Evolutionary conservation across 345 rosid species (phyloP).

Genomic region (Acer saccharum): DNA sequence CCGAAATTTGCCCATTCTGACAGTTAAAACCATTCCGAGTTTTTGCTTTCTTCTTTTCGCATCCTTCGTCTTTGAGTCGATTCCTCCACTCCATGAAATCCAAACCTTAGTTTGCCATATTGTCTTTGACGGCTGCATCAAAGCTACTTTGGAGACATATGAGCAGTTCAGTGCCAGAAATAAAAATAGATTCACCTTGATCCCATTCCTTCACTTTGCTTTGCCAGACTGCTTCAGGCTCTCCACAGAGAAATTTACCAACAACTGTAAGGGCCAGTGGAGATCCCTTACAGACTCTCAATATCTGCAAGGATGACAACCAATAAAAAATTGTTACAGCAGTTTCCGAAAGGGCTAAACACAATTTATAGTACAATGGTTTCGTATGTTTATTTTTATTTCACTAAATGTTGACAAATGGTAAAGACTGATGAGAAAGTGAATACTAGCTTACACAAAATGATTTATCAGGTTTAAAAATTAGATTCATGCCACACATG

Average conservation of each 20-base stretch:
- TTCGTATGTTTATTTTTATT: neutral
- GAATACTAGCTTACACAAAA: neutral
- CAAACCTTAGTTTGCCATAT: too few species aligned
- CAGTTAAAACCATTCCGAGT: too few species aligned
- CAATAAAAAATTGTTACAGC: neutral
- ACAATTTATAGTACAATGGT: too few species aligned
- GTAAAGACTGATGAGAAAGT: neutral
- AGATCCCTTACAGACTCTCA: constrained; percentile 56
- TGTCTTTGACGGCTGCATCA: too few species aligned
- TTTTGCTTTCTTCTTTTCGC: too few species aligned
- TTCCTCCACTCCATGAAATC: too few species aligned
- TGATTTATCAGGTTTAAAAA: too few species aligned
- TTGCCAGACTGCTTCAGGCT: constrained; percentile 35
- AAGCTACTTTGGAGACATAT: constrained; percentile 48
- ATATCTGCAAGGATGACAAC: constrained; percentile 36
- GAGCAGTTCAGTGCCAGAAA: constrained; percentile 29
- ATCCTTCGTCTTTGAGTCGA: too few species aligned
- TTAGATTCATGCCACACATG: too few species aligned
- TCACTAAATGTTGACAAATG: neutral
- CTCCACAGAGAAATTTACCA: constrained; percentile 46
- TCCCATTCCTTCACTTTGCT: constrained; percentile 29
- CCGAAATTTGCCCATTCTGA: too few species aligned
- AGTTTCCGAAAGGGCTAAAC: too few species aligned
- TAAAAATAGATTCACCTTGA: constrained; percentile 32
- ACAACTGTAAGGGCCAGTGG: constrained; percentile 59